These are phyloP conservation scores for Coemansia sp. DNA, from an alignment of 192 early-diverging fungal species.

Conservation along the genomic window DNA sequence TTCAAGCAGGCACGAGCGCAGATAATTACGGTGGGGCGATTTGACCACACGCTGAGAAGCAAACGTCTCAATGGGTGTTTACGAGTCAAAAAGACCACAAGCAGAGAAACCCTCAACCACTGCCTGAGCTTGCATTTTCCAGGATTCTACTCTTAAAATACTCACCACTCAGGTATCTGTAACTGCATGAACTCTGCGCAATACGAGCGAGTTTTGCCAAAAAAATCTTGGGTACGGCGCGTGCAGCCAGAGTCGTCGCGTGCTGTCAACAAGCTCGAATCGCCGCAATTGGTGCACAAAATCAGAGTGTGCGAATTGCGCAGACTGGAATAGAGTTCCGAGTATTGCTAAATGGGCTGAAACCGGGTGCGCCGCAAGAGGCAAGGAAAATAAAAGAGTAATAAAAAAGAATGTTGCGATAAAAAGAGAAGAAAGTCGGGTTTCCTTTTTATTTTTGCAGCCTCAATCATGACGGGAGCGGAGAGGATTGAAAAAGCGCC, in stretches of 20 bases:
- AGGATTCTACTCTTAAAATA: not conserved
- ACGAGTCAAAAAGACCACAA: not conserved
- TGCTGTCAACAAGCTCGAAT: not conserved
- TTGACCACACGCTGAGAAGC: not conserved
- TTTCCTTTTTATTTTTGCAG: constrained; percentile 1
- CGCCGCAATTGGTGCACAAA: not conserved
- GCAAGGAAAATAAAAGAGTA: constrained; percentile 1
- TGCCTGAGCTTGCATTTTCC: not conserved
- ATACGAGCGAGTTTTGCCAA: not conserved
- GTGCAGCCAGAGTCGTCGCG: too few relatives aligned
- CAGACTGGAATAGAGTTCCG: not conserved
- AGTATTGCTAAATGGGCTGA: constrained; percentile 1
- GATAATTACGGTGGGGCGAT: not conserved
- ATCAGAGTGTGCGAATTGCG: not conserved
- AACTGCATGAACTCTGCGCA: not conserved
- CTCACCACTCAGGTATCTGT: not conserved
- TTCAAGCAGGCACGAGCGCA: not conserved
- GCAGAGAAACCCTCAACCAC: not conserved
- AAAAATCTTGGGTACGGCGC: not conserved
- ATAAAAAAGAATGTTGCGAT: constrained; percentile 2
- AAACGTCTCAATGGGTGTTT: not conserved
- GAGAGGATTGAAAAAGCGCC: constrained; percentile 6
- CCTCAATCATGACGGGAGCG: constrained; percentile 4
- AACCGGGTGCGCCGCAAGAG: not conserved
- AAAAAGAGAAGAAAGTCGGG: not conserved